Conservation (phyloP, 192 early-diverging fungal species). For the Lunasporangiospora selenospora region DNA sequence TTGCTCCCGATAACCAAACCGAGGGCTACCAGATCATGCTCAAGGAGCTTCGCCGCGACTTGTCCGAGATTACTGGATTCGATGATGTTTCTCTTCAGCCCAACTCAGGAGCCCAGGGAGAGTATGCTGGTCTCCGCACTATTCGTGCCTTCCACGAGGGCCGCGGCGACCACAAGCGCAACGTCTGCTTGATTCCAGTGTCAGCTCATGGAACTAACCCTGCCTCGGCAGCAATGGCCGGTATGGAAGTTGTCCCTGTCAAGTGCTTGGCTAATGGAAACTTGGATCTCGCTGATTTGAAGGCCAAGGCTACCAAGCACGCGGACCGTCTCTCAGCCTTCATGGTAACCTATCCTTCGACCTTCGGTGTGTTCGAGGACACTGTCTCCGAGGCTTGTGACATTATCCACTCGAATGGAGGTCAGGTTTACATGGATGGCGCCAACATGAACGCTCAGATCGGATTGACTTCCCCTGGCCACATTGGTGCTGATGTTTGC, state of each 20-base stretch:
- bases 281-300: constrained; percentile 90
- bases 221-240: constrained; percentile 97
- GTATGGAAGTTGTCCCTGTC: constrained; percentile 91
- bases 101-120: constrained; percentile 99
- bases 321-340: constrained; percentile 87
- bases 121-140: constrained; percentile 95
- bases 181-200: constrained; percentile 96
- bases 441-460: constrained; percentile 93
- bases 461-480: constrained; percentile 83
- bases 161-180: constrained; percentile 82
- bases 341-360: constrained; percentile 99
- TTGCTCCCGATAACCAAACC: constrained; percentile 94
- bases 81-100: constrained; percentile 94
- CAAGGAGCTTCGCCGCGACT: constrained; percentile 86
- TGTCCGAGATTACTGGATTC: constrained; percentile 94
- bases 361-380: constrained; percentile 98
- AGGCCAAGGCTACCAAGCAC: constrained; percentile 88
- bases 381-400: constrained; percentile 86
- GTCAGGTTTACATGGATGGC: constrained; percentile 99
- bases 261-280: constrained; percentile 94
- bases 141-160: constrained; percentile 94
- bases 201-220: constrained; percentile 99
- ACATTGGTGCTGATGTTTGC: constrained; percentile 99
- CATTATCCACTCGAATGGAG: constrained; percentile 92
- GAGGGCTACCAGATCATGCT: constrained; percentile 92